phyloP scores from a whole-genome alignment of 768 basidiomycete species.

The Suillus hirtellus region DNA sequence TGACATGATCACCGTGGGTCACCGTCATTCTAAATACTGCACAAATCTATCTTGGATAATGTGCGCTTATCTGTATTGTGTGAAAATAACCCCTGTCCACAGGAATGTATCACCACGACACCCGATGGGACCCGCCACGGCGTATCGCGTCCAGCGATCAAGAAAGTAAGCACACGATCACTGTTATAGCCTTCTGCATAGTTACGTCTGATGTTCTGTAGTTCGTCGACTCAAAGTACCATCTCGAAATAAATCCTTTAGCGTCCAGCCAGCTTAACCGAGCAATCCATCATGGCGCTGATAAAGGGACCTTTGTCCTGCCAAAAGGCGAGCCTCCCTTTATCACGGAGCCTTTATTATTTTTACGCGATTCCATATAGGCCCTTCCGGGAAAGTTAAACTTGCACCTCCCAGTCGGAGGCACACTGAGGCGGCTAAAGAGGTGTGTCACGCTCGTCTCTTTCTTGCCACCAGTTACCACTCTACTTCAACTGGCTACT shows the following conservation, averaged over 20 bases:
- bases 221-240: conserved; percentile 59
- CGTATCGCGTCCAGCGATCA: conserved; percentile 76
- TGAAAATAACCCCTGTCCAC: conserved; percentile 13
- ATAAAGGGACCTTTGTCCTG: conserved; percentile 51
- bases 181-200: not conserved
- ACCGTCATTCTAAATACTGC: conserved; percentile 25
- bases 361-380: conserved; percentile 11
- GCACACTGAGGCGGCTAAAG: conserved; percentile 13
- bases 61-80: conserved; percentile 35
- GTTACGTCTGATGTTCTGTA: conserved; percentile 21
- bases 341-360: not conserved
- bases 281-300: conserved; percentile 54
- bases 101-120: conserved; percentile 74
- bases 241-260: conserved; percentile 44
- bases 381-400: conserved; percentile 30
- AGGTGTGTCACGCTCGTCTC: conserved; percentile 13
- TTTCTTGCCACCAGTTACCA: not conserved
- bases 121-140: conserved; percentile 68
- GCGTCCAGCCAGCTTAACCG: conserved; percentile 50
- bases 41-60: conserved; percentile 10
- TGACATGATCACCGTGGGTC: conserved; percentile 44
- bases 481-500: not conserved
- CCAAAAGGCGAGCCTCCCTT: conserved; percentile 46
- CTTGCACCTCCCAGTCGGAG: conserved; percentile 18
- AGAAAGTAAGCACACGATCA: conserved; percentile 63